Percentiles rank a stretch among this genome's conserved stretches.
Conservation (phyloP, 495 filamentous ascomycete species). For the Penicillium herquei region DNA sequence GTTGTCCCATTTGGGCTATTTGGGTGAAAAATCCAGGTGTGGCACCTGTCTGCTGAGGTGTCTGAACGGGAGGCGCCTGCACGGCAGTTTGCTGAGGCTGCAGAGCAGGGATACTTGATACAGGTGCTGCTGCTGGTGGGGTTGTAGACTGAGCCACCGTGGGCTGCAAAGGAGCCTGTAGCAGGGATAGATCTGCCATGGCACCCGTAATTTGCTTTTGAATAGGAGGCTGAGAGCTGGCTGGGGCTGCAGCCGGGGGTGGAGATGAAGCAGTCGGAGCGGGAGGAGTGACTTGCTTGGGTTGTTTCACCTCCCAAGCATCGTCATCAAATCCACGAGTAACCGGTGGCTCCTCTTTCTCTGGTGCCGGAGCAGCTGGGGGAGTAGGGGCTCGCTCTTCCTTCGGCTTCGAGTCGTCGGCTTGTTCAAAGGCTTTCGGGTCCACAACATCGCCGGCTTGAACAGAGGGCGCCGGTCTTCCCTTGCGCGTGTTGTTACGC, state of each 20-base stretch:
- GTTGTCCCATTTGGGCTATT: slow-evolving; percentile 41
- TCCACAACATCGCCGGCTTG: slow-evolving; percentile 85
- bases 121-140: slow-evolving; percentile 37
- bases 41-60: slow-evolving; percentile 51
- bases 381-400: slow-evolving; percentile 47
- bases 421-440: slow-evolving; percentile 76
- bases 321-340: slow-evolving; percentile 86
- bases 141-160: slow-evolving; percentile 41
- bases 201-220: slow-evolving; percentile 63
- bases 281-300: slow-evolving; percentile 53
- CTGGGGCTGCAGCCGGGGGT: slow-evolving; percentile 36
- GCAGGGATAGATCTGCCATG: slow-evolving; percentile 75
- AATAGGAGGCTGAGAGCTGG: slow-evolving; percentile 36
- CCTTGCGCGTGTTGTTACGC: slow-evolving; percentile 93
- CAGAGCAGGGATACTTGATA: slow-evolving; percentile 25
- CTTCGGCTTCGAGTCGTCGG: slow-evolving; percentile 42
- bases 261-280: slow-evolving; percentile 28
- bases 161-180: slow-evolving; percentile 74
- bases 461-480: slow-evolving; percentile 78
- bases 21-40: slow-evolving; percentile 52
- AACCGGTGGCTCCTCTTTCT: slow-evolving; percentile 39
- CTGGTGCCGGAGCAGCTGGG: slow-evolving; percentile 37
- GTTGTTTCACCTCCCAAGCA: slow-evolving; percentile 95
- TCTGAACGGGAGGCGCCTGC: slow-evolving; percentile 49
- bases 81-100: slow-evolving; percentile 50